Evolutionary conservation across 805 yeast species (phyloP).

Genomic region (Candida ascalaphidarum): DNA sequence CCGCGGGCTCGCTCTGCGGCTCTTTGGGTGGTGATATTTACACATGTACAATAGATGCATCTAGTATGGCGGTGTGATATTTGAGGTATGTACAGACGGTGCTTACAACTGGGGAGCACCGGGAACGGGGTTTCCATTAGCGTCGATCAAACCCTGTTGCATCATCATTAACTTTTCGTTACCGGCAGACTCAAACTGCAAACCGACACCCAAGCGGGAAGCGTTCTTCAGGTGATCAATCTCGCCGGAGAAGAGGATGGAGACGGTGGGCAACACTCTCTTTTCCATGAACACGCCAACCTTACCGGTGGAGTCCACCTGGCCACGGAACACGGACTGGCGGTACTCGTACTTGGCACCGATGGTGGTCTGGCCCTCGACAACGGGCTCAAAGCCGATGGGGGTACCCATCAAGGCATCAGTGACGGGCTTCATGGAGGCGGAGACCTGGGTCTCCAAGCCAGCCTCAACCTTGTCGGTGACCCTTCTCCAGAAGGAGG

Average conservation of each 20-base stretch:
- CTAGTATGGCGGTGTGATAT: no score
- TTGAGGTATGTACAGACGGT: constrained; percentile 8
- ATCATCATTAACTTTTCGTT: constrained; percentile 85
- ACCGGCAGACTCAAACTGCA: constrained; percentile 94
- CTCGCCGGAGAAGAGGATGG: constrained; percentile 84
- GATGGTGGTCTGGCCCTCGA: constrained; percentile 86
- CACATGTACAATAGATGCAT: no score
- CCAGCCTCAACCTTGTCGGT: constrained; percentile 94
- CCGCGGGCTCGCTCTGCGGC: constrained; percentile 16
- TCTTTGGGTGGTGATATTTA: constrained; percentile 29
- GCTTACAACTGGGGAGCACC: constrained; percentile 55
- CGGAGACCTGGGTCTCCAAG: constrained; percentile 75
- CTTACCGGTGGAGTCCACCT: constrained; percentile 84
- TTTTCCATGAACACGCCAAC: constrained; percentile 88
- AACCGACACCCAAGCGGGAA: constrained; percentile 84
- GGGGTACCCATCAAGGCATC: constrained; percentile 72
- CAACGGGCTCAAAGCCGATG: constrained; percentile 72
- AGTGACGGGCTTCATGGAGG: constrained; percentile 64
- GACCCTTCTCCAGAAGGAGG: constrained; percentile 91
- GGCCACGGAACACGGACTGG: constrained; percentile 92
- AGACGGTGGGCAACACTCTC: constrained; percentile 85
- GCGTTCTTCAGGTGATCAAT: constrained; percentile 70
- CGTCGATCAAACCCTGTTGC: constrained; percentile 81
- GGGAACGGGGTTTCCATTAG: constrained; percentile 78
- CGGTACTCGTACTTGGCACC: constrained; percentile 99